These are phyloP conservation scores for Cordyceps farinosa DNA, from an alignment of 2,329 filamentous ascomycete genomes.

Conservation along the genomic window DNA sequence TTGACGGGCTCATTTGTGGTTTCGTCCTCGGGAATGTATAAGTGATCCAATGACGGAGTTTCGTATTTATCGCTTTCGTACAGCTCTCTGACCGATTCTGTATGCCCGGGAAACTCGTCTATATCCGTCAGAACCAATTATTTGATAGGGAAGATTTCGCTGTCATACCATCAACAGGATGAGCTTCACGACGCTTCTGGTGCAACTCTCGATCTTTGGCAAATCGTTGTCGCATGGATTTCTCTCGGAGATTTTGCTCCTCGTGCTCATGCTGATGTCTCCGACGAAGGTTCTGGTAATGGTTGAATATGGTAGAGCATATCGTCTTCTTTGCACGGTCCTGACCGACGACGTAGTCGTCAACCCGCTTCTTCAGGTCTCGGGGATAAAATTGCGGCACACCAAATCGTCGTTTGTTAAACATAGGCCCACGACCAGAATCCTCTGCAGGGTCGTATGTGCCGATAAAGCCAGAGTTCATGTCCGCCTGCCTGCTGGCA, in stretches of 20 bases:
- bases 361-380: conserved; percentile 81
- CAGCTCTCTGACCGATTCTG: conserved; percentile 43
- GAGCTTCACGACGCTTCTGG: conserved; percentile 54
- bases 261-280: conserved; percentile 73
- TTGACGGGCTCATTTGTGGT: conserved; percentile 53
- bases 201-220: conserved; percentile 62
- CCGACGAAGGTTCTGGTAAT: conserved; percentile 84
- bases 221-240: conserved; percentile 66
- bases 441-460: conserved; percentile 56
- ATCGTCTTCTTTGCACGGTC: conserved; percentile 92
- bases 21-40: conserved; percentile 49
- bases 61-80: conserved; percentile 34
- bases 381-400: conserved; percentile 62
- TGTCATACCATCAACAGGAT: conserved; percentile 73
- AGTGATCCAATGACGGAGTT: conserved; percentile 36
- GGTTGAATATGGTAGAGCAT: conserved; percentile 91
- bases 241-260: conserved; percentile 56
- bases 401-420: conserved; percentile 53
- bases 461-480: conserved; percentile 56
- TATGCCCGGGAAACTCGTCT: conserved; percentile 56
- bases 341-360: conserved; percentile 95
- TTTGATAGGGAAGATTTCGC: background rate
- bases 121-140: background rate
- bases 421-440: conserved; percentile 56
- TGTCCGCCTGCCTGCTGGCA: conserved; percentile 42